phyloP scores from a whole-genome alignment of 441 rosid genomes.

The Mallotus japonicus region DNA sequence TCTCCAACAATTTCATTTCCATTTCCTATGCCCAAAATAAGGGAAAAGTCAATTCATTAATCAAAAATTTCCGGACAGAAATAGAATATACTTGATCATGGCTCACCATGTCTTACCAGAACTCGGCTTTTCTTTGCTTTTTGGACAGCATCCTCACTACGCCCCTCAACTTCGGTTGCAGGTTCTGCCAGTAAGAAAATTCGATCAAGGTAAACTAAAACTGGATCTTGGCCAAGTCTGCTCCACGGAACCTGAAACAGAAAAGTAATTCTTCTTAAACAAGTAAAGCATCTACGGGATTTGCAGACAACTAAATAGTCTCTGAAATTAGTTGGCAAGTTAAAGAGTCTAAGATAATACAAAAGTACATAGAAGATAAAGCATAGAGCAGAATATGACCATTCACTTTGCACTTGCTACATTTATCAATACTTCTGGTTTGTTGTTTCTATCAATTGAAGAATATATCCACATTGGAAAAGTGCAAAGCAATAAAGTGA shows the following conservation, averaged over 20 bases:
- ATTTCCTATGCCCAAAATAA: constrained; percentile 61
- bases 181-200: constrained; percentile 92
- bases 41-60: constrained; percentile 21
- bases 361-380: neutral
- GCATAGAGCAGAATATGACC: too few species aligned
- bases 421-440: neutral
- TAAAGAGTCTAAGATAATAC: neutral
- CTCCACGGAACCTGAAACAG: constrained; percentile 95
- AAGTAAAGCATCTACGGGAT: neutral
- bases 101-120: constrained; percentile 60
- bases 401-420: neutral
- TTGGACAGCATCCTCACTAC: constrained; percentile 83
- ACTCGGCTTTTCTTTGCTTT: constrained; percentile 85
- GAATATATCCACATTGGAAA: too few species aligned
- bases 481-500: too few species aligned
- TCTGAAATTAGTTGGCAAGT: neutral
- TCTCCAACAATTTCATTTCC: constrained; percentile 88
- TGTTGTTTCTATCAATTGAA: neutral
- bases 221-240: constrained; percentile 99
- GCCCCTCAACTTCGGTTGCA: constrained; percentile 79
- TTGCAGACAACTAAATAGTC: neutral
- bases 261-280: constrained; percentile 12
- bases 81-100: constrained; percentile 14
- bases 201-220: constrained; percentile 81
- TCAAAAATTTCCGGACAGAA: constrained; percentile 14